Conservation (phyloP, 768 basidiomycete genomes). For the Leccinum sublutescens region DNA sequence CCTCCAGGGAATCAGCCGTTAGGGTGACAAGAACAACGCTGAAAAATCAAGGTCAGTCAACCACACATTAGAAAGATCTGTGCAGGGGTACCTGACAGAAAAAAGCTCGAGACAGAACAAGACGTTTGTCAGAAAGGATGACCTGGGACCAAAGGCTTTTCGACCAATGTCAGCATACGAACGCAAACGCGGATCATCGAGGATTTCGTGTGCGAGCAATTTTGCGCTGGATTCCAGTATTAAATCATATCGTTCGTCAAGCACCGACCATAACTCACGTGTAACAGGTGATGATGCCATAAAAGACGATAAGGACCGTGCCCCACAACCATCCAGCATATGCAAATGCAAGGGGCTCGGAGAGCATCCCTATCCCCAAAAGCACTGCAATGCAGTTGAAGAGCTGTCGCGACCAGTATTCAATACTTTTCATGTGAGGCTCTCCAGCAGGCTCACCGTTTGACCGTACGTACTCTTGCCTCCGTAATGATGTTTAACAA, state of each 20-base stretch:
- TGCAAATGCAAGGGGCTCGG: constrained; percentile 87
- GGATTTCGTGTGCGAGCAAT: constrained; percentile 74
- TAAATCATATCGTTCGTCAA: not conserved
- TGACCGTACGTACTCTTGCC: constrained; percentile 75
- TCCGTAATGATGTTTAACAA: constrained; percentile 29
- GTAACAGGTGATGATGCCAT: constrained; percentile 82
- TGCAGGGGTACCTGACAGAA: constrained; percentile 59
- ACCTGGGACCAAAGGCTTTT: constrained; percentile 81
- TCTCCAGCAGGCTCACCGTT: constrained; percentile 44
- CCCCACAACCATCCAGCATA: constrained; percentile 89
- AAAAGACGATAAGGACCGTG: constrained; percentile 67
- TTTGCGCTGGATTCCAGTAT: constrained; percentile 62
- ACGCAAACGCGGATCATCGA: constrained; percentile 62
- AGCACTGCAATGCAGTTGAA: constrained; percentile 88
- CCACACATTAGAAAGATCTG: not conserved
- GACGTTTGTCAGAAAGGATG: constrained; percentile 59
- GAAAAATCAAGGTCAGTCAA: not conserved
- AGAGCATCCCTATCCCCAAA: constrained; percentile 85
- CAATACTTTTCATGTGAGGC: not conserved
- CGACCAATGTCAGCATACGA: constrained; percentile 90
- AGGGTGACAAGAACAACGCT: constrained; percentile 88
- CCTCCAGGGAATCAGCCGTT: constrained; percentile 82
- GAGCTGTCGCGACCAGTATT: constrained; percentile 44
- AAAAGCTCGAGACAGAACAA: constrained; percentile 90
- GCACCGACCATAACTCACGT: constrained; percentile 54